Evolutionary conservation across 768 basidiomycete genomes (phyloP).

Genomic region (Agaricus sinodeliciosus): DNA sequence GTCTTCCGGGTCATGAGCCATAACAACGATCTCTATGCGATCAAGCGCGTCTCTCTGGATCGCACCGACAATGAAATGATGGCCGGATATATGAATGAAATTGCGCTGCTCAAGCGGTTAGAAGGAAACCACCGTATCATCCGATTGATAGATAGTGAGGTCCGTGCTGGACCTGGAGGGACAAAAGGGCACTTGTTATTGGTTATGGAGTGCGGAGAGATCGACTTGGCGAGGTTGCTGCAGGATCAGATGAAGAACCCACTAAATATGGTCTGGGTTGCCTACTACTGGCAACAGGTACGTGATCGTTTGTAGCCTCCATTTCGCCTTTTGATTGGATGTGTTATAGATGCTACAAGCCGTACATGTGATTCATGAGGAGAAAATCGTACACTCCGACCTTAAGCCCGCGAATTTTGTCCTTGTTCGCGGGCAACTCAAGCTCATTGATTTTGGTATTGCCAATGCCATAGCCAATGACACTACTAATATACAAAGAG

Average conservation of each 20-base stretch:
- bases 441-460: slow-evolving; percentile 99
- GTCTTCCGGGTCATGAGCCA: slow-evolving; percentile 87
- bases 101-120: slow-evolving; percentile 87
- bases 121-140: slow-evolving; percentile 92
- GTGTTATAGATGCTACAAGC: slow-evolving; percentile 85
- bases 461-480: slow-evolving; percentile 98
- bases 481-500: slow-evolving; percentile 95
- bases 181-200: slow-evolving; percentile 73
- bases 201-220: slow-evolving; percentile 96
- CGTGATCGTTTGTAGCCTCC: slow-evolving; percentile 13
- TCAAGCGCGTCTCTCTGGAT: slow-evolving; percentile 90
- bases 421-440: slow-evolving; percentile 88
- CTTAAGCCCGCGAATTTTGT: slow-evolving; percentile 99
- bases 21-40: slow-evolving; percentile 72
- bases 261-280: slow-evolving; percentile 89
- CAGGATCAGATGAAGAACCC: slow-evolving; percentile 80
- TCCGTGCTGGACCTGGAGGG: slow-evolving; percentile 64
- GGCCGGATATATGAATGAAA: slow-evolving; percentile 94
- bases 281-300: slow-evolving; percentile 97
- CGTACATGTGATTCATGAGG: slow-evolving; percentile 96
- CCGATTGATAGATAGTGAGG: slow-evolving; percentile 83
- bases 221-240: slow-evolving; percentile 80
- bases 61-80: slow-evolving; percentile 86
- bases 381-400: slow-evolving; percentile 98
- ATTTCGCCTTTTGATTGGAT: background rate